These are phyloP conservation scores for Pichia sp. DNA, from an alignment of 1,139 yeast genomes.

Conservation along the genomic window DNA sequence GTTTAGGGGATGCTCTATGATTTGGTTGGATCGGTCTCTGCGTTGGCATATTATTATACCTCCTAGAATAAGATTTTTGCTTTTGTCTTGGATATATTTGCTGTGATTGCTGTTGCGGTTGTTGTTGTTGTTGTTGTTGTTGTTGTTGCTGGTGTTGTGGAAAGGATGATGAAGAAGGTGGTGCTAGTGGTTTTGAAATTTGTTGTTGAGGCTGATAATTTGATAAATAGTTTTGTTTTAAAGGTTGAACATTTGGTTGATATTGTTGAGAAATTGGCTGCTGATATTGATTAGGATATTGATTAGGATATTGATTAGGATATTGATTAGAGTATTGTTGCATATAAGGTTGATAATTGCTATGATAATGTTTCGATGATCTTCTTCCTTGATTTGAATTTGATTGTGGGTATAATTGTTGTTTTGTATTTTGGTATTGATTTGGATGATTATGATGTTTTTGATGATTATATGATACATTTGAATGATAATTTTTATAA, in stretches of 20 bases:
- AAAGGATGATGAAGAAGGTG: not conserved
- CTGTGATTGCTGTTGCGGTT: not conserved
- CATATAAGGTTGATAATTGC: too few species aligned
- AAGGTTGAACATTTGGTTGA: not conserved
- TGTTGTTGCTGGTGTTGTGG: slow-evolving; percentile 12
- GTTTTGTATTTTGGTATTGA: not conserved
- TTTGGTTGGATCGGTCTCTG: too few species aligned
- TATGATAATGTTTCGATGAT: too few species aligned
- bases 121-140: slow-evolving; percentile 11
- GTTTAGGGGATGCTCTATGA: not conserved
- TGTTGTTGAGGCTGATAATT: not conserved
- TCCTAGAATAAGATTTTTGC: too few species aligned
- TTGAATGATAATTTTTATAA: too few species aligned
- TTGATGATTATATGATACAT: not conserved
- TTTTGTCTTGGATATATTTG: not conserved
- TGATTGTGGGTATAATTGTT: not conserved
- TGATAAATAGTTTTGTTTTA: not conserved
- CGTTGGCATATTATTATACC: too few species aligned
- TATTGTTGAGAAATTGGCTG: not conserved
- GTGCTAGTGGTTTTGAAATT: not conserved
- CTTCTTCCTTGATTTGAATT: too few species aligned
- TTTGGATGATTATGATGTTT: not conserved
- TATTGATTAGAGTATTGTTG: not conserved
- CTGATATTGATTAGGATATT: not conserved
- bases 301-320: not conserved